Evolutionary conservation across 768 basidiomycete species (phyloP).

Genomic region (Lactarius evosmus): DNA sequence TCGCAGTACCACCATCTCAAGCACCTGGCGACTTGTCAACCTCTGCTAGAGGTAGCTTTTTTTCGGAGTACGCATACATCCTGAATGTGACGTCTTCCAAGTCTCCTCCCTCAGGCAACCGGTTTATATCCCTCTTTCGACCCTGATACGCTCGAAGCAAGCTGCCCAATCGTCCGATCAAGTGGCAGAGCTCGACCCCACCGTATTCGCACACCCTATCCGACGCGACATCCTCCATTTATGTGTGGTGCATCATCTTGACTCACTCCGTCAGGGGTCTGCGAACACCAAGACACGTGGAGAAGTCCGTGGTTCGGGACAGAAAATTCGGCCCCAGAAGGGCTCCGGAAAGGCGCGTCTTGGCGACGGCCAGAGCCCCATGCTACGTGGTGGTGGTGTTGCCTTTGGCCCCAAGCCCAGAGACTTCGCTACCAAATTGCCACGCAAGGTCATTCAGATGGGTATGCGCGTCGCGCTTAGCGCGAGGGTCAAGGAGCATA

Average conservation of each 20-base stretch:
- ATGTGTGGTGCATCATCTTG: conserved; percentile 84
- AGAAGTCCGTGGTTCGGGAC: conserved; percentile 85
- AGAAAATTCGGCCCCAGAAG: conserved; percentile 90
- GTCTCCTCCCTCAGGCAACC: conserved; percentile 44
- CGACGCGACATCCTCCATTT: conserved; percentile 91
- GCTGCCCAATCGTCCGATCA: conserved; percentile 41
- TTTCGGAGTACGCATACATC: not conserved
- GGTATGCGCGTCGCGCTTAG: conserved; percentile 90
- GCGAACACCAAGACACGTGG: conserved; percentile 89
- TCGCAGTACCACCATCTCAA: not conserved
- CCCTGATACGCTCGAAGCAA: conserved; percentile 47
- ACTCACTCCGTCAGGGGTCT: conserved; percentile 87
- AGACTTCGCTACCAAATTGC: conserved; percentile 88
- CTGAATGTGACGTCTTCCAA: conserved; percentile 27
- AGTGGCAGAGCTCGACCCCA: conserved; percentile 65
- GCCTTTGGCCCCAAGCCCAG: conserved; percentile 90
- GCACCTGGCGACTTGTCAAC: not conserved
- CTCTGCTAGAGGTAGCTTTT: conserved; percentile 1
- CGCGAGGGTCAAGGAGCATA: conserved; percentile 69
- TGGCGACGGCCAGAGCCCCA: conserved; percentile 83
- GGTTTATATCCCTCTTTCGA: conserved; percentile 59
- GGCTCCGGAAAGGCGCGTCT: conserved; percentile 87
- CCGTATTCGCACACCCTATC: conserved; percentile 86
- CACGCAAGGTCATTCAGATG: conserved; percentile 90
- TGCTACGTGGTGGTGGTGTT: conserved; percentile 87